Base-by-base conservation (phyloP, 306 rosid genomes). In the Begonia fuchsioides region DNA sequence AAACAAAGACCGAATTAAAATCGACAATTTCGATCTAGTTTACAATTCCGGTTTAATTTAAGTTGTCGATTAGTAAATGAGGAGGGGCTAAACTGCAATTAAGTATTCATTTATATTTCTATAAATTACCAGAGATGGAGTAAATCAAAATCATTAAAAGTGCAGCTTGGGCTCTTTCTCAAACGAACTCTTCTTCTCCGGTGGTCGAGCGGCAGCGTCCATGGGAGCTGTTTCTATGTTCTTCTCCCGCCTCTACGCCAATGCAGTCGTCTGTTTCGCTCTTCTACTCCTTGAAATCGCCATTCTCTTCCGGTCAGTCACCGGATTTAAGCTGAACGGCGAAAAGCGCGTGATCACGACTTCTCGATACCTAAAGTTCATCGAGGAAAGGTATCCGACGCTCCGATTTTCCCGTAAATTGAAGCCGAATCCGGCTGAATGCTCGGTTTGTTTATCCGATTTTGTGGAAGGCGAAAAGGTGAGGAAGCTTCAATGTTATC, bases 391-490 rank as follows among this genome's bases (percentile, higher is more conserved):
- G 38, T 76, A 66, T 59, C 98, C 98, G 32, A 56, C 94, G 1
- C 56, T 55, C 19, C 54, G 55, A 8, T 80, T 35, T 75, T 63
- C 65, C 7, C 44, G 13, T 39, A 56, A 45, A 2, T 6, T 43
- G 38, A 51, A 47, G 58, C 13, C 15, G 0, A 59, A 60, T 10
- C 44, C 69, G 2, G 19, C 39, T 40, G 94, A 85, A n/a, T 85
- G 98, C 40, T 53, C 78, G 35, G 96, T 92, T 13, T 92, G 98
- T 69, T 69, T 92, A 15, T 71, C 79, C 0, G 95, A 85, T 13
- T 63, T 92, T 38, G 72, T 79, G 43, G 96, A 83, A 62, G 98
- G 94, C 0, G 94, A 85, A 1, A 75, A 63, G 18, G 61, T 82
- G 2, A 64, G 98, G 64, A 71, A 52, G 54, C 70, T 92, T 58